phyloP scores from a whole-genome alignment of 495 filamentous ascomycete genomes.

The Penicillium bialowiezense region DNA sequence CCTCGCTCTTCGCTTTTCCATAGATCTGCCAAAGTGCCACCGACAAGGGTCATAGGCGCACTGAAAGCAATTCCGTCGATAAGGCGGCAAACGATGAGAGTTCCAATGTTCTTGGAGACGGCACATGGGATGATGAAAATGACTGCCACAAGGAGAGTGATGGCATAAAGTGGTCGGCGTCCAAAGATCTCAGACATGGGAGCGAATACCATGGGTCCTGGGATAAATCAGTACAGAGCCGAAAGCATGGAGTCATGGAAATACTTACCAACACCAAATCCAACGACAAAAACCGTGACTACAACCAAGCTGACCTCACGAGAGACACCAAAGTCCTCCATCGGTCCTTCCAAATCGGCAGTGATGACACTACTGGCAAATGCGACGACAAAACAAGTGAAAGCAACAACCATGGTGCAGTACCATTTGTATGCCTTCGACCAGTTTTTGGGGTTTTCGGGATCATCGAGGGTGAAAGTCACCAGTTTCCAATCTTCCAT shows the following conservation, averaged over 20 bases:
- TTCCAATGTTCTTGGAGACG: conserved; percentile 69
- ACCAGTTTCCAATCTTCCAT: conserved; percentile 67
- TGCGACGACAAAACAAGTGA: conserved; percentile 64
- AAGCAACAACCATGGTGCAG: conserved; percentile 57
- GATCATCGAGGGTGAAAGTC: conserved; percentile 61
- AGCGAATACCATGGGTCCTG: conserved; percentile 76
- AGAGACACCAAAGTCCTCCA: conserved; percentile 58
- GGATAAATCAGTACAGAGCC: conserved; percentile 11
- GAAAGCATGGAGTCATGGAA: neutral
- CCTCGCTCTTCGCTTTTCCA: conserved; percentile 81
- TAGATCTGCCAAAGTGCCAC: conserved; percentile 75
- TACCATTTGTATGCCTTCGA: conserved; percentile 59
- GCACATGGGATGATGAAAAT: conserved; percentile 78
- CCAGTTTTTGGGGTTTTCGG: conserved; percentile 63
- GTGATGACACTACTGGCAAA: conserved; percentile 64
- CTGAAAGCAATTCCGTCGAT: conserved; percentile 82
- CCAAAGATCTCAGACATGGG: conserved; percentile 73
- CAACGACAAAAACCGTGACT: conserved; percentile 74
- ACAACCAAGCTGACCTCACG: conserved; percentile 63
- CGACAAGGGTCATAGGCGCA: conserved; percentile 80
- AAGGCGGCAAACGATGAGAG: conserved; percentile 66
- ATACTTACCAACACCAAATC: conserved; percentile 67
- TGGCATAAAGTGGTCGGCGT: conserved; percentile 60
- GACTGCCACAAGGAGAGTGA: conserved; percentile 59
- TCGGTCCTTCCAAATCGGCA: conserved; percentile 60